Percentiles rank a stretch among this genome's conserved stretches.
Conservation (phyloP, 805 yeast genomes). For the Suhomyces pyralidae region DNA sequence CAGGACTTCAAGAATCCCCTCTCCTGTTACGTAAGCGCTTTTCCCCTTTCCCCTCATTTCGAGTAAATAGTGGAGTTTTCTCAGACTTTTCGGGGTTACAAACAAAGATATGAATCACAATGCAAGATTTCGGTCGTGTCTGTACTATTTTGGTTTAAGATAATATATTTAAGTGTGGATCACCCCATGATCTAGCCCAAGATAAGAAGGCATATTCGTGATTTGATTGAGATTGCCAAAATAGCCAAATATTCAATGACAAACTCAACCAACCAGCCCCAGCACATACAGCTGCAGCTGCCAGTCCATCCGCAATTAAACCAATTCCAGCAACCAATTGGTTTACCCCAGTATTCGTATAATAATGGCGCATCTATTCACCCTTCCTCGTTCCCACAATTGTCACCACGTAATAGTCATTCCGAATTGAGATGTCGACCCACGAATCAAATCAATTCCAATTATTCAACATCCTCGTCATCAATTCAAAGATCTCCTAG, state of each 20-base stretch:
- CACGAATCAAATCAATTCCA: neutral
- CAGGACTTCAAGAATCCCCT: neutral
- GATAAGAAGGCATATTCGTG: neutral
- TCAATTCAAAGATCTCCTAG: constrained; percentile 11
- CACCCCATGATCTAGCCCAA: neutral
- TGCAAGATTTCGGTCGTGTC: constrained; percentile 1
- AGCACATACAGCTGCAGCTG: neutral
- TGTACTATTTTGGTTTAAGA: neutral
- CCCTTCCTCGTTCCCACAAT: neutral
- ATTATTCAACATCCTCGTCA: constrained; percentile 9
- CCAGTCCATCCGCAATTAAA: constrained; percentile 4
- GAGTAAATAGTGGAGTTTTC: neutral
- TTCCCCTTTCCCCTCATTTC: constrained; percentile 2
- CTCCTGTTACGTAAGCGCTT: neutral
- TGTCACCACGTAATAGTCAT: constrained; percentile 2
- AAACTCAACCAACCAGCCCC: neutral
- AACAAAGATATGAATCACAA: constrained; percentile 1
- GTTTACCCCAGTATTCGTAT: neutral
- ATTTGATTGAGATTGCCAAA: neutral
- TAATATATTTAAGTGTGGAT: neutral
- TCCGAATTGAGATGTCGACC: constrained; percentile 1
- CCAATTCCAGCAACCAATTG: constrained; percentile 1
- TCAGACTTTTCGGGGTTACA: constrained; percentile 1
- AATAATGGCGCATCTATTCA: neutral
- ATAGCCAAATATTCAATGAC: neutral